Base-by-base conservation (phyloP, 1,284 basidiomycete species). In the Abortiporus biennis region DNA sequence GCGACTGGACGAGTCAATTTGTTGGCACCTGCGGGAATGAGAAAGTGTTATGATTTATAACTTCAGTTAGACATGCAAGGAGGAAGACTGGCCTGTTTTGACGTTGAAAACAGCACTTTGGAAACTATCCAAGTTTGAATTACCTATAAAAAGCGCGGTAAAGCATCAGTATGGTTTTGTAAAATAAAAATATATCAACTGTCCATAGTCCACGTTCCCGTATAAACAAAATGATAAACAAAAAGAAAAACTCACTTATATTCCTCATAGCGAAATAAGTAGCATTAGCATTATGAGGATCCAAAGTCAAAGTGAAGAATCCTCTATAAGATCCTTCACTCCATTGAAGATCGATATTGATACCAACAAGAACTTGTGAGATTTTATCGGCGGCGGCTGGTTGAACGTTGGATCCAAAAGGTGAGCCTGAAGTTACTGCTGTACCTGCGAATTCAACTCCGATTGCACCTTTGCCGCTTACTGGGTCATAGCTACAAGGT, bases 371-470 rank as follows among this genome's bases (percentile, higher is more conserved):
- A 15, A 51, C 40, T 11, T 56, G 52, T 6, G 72, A 74, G 19
- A 69, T 60, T 9, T 52, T 54, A 47, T 78, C 68, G 15, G 71
- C 68, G 11, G 51, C 54, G 12, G 54, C 61, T n/a, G 69, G 69
- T 37, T 74, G 62, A 32, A 59, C 63, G 6, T 64, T 16, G 13
- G 12, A 43, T 6, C 78, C 76, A 55, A 80, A 78, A 1, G 71
- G 53, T 6, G 75, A 74, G 1, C 60, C 55, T 0, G 76, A 78
- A 0, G 76, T 74, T 11, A 83, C 79, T 1, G 78, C 78, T 0
- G 80, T 80, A 2, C 79, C 80, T 2, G 78, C 79, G 51, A 83
- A 83, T 57, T 84, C 78, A 31, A 84, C 80, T 6, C 71, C 80
- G 36, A 79, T 65, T 0, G 75, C 70, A 9, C 78, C 78, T 9